Percentiles rank a stretch among this genome's conserved stretches.
phyloP scores from a whole-genome alignment of 176 grass and related monocot species.

The Microstegium vimineum region DNA sequence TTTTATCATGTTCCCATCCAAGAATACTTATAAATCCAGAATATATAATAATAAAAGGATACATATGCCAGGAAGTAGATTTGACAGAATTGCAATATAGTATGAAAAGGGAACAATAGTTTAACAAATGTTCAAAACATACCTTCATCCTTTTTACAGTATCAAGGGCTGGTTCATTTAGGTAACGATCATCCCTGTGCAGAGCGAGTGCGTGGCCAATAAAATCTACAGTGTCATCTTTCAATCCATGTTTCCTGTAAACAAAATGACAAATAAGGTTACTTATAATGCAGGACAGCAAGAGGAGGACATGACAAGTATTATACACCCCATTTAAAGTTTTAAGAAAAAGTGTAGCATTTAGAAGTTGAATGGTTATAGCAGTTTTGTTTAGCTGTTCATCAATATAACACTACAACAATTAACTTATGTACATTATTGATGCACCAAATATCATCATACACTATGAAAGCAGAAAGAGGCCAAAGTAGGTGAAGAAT shows the following conservation, averaged over 20 bases:
- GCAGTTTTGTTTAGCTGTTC: neutral
- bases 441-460: neutral
- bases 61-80: constrained; percentile 1
- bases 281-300: neutral
- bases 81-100: neutral
- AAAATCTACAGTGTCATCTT: constrained; percentile 86
- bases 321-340: neutral
- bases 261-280: constrained; percentile 10
- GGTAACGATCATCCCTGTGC: constrained; percentile 84
- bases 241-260: constrained; percentile 74
- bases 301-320: constrained; percentile 6
- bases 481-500: neutral
- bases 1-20: neutral
- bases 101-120: neutral
- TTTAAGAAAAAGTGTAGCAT: constrained; percentile 10
- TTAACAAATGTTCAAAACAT: neutral
- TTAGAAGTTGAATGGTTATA: neutral
- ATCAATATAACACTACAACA: neutral
- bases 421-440: neutral
- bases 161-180: constrained; percentile 75
- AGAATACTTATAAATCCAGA: neutral
- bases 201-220: constrained; percentile 86
- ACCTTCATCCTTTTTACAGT: constrained; percentile 98
- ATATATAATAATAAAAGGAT: neutral
- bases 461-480: neutral